Base-by-base conservation (phyloP, 305 asterid genomes). In the Solanum aculeatissimum region DNA sequence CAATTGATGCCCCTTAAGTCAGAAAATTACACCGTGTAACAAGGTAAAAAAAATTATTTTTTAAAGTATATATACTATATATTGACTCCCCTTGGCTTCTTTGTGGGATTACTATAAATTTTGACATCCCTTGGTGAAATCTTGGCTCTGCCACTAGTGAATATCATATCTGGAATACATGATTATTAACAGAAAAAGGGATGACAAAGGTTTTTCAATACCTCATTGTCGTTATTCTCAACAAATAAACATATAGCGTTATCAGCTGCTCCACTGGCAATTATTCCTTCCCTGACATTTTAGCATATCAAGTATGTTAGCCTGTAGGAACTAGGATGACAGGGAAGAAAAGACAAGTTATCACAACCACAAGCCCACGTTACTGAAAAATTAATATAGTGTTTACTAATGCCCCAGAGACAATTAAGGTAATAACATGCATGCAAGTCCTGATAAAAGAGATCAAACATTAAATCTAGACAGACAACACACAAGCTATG, bases 251-350 rank as follows among this genome's bases (percentile, higher is more conserved):
- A 91, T 86, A 97, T 93, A 83, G 98, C 94, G 89, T 95, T 92
- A 90, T 95, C 98, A 86, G 97, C 98, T 83, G 98, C 98, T 81
- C 96, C 99, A 85, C 84, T 94, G 83, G 91, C 91, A 63, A 97
- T 91, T 86, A 97, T 89, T 83, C 97, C 98, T 71, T 94, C 98
- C 88, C 99, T 96, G 86, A 69, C 69, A 89, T 71, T 69, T 88
- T 84, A 63, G 78, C 19, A 49, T 14, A 75, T 29, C 4, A 85
- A 72, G 19, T 42, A 72, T 25, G 65, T 21, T 32, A 45, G 82
- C 3, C 83, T 19, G 43, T 27, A 54, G 18, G 40, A 35, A 35
- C 40, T 35, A 35, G 7, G 38, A 81, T n/a, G 75, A 51, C 53
- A 69, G 15, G 49, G 75, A 83, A 40, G 58, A 9, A 38, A 29